Evolutionary conservation across 768 basidiomycete genomes (phyloP).

Genomic region (Hericium alpestre): DNA sequence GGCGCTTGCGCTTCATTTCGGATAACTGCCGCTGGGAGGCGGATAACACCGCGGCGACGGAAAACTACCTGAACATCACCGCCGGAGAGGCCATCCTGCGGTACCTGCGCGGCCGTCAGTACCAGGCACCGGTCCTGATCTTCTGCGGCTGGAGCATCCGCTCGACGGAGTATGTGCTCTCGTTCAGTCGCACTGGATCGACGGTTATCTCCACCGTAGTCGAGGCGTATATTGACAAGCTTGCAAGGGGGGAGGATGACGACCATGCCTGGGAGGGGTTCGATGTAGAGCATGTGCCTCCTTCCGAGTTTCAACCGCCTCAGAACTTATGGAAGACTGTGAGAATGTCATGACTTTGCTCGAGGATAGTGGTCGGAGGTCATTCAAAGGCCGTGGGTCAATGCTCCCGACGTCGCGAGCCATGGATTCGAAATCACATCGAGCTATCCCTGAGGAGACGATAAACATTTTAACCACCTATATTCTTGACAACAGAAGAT

Average conservation of each 20-base stretch:
- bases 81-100: constrained; percentile 20
- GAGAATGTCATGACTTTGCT: no score
- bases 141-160: constrained; percentile 10
- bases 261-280: not conserved
- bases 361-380: no score
- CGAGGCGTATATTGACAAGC: not conserved
- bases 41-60: not conserved
- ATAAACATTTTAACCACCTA: no score
- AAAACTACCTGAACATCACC: constrained; percentile 11
- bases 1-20: not conserved
- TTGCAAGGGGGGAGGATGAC: not conserved
- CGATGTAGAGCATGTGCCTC: not conserved
- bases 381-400: no score
- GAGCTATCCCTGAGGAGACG: no score
- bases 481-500: no score
- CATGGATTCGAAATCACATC: no score
- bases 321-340: no score
- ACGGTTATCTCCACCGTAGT: not conserved
- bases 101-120: constrained; percentile 16
- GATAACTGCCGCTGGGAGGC: not conserved
- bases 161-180: not conserved
- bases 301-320: no score
- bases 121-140: constrained; percentile 16
- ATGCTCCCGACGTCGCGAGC: no score
- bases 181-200: not conserved